These are phyloP conservation scores for Rhamnella rubrinervis DNA, from an alignment of 331 rosid genomes.

Conservation along the genomic window DNA sequence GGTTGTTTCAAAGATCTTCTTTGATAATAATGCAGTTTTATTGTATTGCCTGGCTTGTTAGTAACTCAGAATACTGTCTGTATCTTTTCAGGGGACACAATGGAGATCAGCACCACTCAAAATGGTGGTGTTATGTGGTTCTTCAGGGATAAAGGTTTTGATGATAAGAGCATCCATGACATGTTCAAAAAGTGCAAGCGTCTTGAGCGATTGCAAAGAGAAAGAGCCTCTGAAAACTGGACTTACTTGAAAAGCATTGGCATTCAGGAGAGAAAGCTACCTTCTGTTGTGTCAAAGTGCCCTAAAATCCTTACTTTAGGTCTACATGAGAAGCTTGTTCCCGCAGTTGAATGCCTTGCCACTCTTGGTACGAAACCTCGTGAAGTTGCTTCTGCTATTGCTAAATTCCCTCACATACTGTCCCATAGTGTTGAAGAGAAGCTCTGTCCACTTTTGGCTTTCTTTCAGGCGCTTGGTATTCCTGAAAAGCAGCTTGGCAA, in stretches of 20 bases:
- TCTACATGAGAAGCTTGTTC: constrained; percentile 77
- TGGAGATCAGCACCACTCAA: constrained; percentile 53
- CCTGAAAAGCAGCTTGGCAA: constrained; percentile 84
- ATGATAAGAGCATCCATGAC: constrained; percentile 60
- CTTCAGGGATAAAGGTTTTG: constrained; percentile 87
- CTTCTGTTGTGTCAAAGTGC: constrained; percentile 73
- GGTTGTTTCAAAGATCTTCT: neutral
- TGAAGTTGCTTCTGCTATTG: constrained; percentile 72
- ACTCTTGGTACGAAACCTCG: constrained; percentile 68
- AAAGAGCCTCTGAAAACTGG: constrained; percentile 79
- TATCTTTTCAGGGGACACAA: constrained; percentile 25
- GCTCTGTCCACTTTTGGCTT: constrained; percentile 90
- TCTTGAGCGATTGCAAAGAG: constrained; percentile 54
- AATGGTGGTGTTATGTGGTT: constrained; percentile 81
- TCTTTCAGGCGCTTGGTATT: constrained; percentile 77
- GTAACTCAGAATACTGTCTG: neutral
- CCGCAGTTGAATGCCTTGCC: constrained; percentile 75
- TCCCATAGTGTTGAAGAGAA: constrained; percentile 86
- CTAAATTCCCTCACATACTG: constrained; percentile 79
- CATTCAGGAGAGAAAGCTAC: constrained; percentile 79
- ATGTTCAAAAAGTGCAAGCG: constrained; percentile 73
- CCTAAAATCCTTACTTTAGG: constrained; percentile 78
- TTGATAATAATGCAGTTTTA: neutral
- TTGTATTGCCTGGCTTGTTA: neutral
- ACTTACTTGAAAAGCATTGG: constrained; percentile 68